A percentile compares a stretch with the other conserved stretches of the same genome.
Evolutionary conservation across 164 flowering plant species (phyloP).

Genomic region (Liquidambar formosana): DNA sequence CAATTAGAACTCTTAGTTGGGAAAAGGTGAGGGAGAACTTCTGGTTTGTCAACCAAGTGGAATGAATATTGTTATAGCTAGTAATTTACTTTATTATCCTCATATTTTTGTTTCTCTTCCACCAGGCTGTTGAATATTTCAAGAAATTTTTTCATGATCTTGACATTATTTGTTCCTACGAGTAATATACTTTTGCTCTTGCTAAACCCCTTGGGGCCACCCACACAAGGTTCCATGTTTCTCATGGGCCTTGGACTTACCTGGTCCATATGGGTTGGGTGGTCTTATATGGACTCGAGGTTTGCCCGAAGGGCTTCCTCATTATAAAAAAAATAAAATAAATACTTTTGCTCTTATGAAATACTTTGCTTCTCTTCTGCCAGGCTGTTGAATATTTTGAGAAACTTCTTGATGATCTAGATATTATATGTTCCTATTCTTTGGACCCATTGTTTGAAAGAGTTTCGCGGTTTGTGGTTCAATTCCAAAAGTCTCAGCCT

Average conservation of each 20-base stretch:
- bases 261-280: too few species aligned
- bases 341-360: conserved; percentile 9
- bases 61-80: neutral
- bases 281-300: too few species aligned
- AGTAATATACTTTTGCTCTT: neutral
- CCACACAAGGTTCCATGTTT: too few species aligned
- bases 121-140: conserved; percentile 75
- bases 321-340: too few species aligned
- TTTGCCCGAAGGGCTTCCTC: too few species aligned
- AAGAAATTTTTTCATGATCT: conserved; percentile 74
- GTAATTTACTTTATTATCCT: conserved; percentile 2
- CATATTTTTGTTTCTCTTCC: conserved; percentile 10
- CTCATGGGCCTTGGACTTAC: too few species aligned
- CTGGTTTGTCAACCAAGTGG: too few species aligned
- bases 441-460: conserved; percentile 62
- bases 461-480: conserved; percentile 70
- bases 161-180: conserved; percentile 53
- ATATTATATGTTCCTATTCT: conserved; percentile 66
- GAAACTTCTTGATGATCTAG: conserved; percentile 88
- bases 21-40: conserved; percentile 49
- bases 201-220: too few species aligned
- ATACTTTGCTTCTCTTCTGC: conserved; percentile 13
- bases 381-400: conserved; percentile 87
- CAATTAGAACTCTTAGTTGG: conserved; percentile 81
- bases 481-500: conserved; percentile 83